phyloP scores from a whole-genome alignment of 164 flowering plant species.

The Umbellularia californica region DNA sequence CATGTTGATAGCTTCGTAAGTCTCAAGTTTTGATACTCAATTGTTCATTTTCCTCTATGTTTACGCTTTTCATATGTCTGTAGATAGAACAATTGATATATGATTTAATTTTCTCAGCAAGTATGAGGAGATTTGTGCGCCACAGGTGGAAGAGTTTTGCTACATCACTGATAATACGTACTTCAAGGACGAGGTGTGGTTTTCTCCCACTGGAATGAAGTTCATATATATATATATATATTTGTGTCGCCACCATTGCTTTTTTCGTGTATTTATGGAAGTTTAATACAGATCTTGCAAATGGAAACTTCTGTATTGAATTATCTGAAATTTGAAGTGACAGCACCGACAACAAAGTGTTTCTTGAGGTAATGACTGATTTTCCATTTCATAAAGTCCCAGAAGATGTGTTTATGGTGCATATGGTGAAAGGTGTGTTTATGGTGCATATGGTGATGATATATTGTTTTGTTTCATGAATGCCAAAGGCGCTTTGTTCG shows the following conservation, averaged over 20 bases:
- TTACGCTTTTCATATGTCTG: not conserved
- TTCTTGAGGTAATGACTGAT: constrained; percentile 61
- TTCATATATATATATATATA: too few species aligned
- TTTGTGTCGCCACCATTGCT: not conserved
- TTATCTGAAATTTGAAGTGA: constrained; percentile 86
- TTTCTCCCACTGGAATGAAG: not conserved
- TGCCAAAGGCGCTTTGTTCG: constrained; percentile 70
- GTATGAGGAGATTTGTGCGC: constrained; percentile 97
- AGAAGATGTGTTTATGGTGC: not conserved
- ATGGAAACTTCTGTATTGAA: constrained; percentile 90
- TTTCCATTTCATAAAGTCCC: not conserved
- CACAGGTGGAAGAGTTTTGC: constrained; percentile 96
- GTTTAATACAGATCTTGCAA: constrained; percentile 57
- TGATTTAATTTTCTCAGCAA: constrained; percentile 44
- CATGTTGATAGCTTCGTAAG: constrained; percentile 99
- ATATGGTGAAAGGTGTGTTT: not conserved
- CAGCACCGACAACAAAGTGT: constrained; percentile 86
- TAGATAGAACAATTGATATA: not conserved
- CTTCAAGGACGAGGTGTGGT: constrained; percentile 76
- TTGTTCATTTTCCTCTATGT: constrained; percentile 1
- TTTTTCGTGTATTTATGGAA: not conserved
- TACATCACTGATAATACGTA: constrained; percentile 96
- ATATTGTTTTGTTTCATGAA: not conserved
- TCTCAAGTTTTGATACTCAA: not conserved
- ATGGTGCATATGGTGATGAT: constrained; percentile 10